These are phyloP conservation scores for Pontederia paniculata DNA, from an alignment of 176 grass and related monocot genomes.

Conservation along the genomic window DNA sequence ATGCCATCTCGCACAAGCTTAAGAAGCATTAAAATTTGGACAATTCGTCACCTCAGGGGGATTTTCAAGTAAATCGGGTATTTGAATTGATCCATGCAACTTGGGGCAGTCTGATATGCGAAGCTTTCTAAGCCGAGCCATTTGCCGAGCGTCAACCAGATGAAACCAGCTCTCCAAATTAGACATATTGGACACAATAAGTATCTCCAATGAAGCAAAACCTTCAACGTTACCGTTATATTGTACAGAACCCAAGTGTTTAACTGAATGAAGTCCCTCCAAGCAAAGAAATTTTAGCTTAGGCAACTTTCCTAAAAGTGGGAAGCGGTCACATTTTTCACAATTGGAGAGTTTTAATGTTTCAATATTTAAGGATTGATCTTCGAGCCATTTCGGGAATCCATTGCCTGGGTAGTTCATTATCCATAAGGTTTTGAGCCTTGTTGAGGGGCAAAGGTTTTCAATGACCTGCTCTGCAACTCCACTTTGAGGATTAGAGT, in stretches of 20 bases:
- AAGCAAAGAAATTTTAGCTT: conserved; percentile 19
- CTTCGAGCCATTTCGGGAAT: conserved; percentile 25
- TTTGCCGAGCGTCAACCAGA: neutral
- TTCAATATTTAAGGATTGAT: conserved; percentile 20
- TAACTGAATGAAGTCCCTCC: conserved; percentile 11
- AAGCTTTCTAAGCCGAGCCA: conserved; percentile 8
- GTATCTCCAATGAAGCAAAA: conserved; percentile 18
- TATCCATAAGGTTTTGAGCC: conserved; percentile 20
- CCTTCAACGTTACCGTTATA: neutral
- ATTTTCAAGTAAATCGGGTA: neutral
- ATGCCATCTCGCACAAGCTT: too few species aligned
- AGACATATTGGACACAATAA: conserved; percentile 21
- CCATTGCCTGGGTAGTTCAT: conserved; percentile 19
- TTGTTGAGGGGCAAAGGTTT: conserved; percentile 4
- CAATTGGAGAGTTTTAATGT: conserved; percentile 22
- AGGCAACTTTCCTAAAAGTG: conserved; percentile 11
- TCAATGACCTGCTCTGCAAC: conserved; percentile 8
- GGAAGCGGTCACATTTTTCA: conserved; percentile 11
- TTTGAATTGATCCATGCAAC: neutral
- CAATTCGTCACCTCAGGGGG: neutral
- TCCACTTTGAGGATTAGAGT: neutral
- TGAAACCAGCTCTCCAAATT: conserved; percentile 19
- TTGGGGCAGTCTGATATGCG: conserved; percentile 16
- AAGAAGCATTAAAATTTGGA: neutral
- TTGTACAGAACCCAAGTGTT: neutral